A percentile compares a stretch with the other conserved stretches of the same genome.
phyloP scores from a whole-genome alignment of 805 yeast species.

The Wickerhamomyces hampshirensis region DNA sequence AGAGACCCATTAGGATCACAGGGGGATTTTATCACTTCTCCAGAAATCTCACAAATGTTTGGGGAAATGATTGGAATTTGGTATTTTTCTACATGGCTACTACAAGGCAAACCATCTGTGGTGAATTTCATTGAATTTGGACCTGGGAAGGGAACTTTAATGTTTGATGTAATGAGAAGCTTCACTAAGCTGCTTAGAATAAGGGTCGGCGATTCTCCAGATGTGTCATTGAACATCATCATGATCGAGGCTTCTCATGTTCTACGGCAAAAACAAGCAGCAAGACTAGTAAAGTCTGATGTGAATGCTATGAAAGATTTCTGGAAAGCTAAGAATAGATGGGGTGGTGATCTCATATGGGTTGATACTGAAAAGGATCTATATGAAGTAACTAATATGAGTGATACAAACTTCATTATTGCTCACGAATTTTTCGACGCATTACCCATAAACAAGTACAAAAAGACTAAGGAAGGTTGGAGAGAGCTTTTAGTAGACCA shows the following conservation, averaged over 20 bases:
- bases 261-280: conserved; percentile 49
- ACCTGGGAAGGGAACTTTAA: conserved; percentile 79
- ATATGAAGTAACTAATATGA: conserved; percentile 5
- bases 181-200: conserved; percentile 36
- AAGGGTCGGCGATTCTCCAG: conserved; percentile 29
- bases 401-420: conserved; percentile 53
- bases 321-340: conserved; percentile 23
- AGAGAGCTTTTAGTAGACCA: conserved; percentile 69
- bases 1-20: conserved; percentile 61
- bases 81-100: conserved; percentile 53
- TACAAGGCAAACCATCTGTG: conserved; percentile 46
- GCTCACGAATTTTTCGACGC: conserved; percentile 92
- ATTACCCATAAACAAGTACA: conserved; percentile 68
- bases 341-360: conserved; percentile 56
- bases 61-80: conserved; percentile 83
- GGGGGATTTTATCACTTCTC: conserved; percentile 83
- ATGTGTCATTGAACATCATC: conserved; percentile 30
- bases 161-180: conserved; percentile 54
- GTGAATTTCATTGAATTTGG: conserved; percentile 71
- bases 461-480: conserved; percentile 66
- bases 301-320: conserved; percentile 11
- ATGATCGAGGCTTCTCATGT: conserved; percentile 71
- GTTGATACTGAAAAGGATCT: conserved; percentile 52
- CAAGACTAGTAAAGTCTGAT: conserved; percentile 32
- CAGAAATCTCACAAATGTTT: conserved; percentile 82